Evolutionary conservation across 2,329 filamentous ascomycete genomes (phyloP), one percentile per base, ranked within the genome.

Genomic region (Hypoxylon sp.): DNA sequence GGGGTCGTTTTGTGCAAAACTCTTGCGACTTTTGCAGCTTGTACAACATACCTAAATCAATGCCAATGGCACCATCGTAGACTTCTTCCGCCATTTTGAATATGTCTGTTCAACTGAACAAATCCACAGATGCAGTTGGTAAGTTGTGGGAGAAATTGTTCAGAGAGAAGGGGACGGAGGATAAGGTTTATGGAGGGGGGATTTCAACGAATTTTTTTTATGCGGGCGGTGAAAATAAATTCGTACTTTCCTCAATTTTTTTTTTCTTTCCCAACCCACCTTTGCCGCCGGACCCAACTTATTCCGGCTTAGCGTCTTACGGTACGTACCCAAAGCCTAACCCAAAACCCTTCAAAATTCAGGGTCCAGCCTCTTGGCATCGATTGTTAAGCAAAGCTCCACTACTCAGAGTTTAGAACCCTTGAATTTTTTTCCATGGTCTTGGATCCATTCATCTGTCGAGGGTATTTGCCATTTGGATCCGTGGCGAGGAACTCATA

Each of bases 41-140:
- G 17, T 53, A 52, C 59, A 63, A 86, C 91, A 79, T 87, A 97
- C 95, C 96, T 87, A 99, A 90, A 91, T 99, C 96, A 87, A 99
- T 99, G 90, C 96, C 96, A 87, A 98, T 93, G 90, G 96, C 96
- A 92, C 96, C 96, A 83, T 99, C 96, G 85, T 98, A 99, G 79
- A 97, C 91, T 91, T 98, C 95, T 84, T 97, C 94, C 83, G 93
- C 91, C 95, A 98, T 98, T 82, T 85, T 77, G 69, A 74, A 73
- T 62, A 58, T 57, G 62, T 50, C 7, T 60, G 38, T 45, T 60
- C 59, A 63, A 67, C 50, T 68, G 65, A 67, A 68, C 55, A 60
- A 56, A 25, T 60, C 62, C 60, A 60, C 61, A 60, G 51, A 60
- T 50, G 62, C 55, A 65, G 65, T 64, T 71, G 71, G 60, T 65